Evolutionary conservation across 2,329 filamentous ascomycete genomes (phyloP), one percentile per base, ranked within the genome.

Genomic region (Cyphellophora attinorum): DNA sequence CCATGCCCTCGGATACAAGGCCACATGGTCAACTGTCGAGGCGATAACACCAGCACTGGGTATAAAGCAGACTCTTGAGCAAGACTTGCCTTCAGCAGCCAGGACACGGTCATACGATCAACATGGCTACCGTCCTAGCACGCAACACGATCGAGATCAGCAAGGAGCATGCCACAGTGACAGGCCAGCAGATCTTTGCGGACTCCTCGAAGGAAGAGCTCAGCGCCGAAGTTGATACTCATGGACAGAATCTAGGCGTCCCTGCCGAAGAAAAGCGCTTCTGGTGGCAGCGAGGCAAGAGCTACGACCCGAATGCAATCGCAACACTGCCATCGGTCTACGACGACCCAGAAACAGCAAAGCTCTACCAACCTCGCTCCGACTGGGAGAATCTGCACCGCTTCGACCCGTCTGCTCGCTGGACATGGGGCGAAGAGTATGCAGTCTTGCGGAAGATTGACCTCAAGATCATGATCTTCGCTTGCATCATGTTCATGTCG

Each of bases 401-500:
- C 17, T 58, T 58, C 27, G 56, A 59, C 30, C 48, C 53, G 2
- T 33, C 34, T 6, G 47, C 35, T 18, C 39, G 52, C 41, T 57
- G 53, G 49, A 57, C 52, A 5, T 47, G 46, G 30, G 34, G 46
- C 1, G 53, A 57, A 31, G 41, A 44, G 28, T 41, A 38, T 25
- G 25, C 29, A 8, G 11, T 40, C 25, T n/a, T 44, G 2, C 38
- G 38, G 23, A 44, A 44, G 36, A 45, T 46, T 19, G 56, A 59
- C 37, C 42, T 40, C 27, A 44, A 38, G 17, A 55, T 58, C 17
- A 53, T 51, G 35, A 39, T 42, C 12, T 45, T 39, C 18, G 58
- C 40, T 5, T 45, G 42, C 19, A 25, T 76, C 19, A 76, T 76
- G 54, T 79, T 80, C 55, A 77, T 79, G 37, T 72, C 72, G 0